These are phyloP conservation scores for Ceratocystis diversiconidia DNA, from an alignment of 2,329 filamentous ascomycete species.

Conservation along the genomic window DNA sequence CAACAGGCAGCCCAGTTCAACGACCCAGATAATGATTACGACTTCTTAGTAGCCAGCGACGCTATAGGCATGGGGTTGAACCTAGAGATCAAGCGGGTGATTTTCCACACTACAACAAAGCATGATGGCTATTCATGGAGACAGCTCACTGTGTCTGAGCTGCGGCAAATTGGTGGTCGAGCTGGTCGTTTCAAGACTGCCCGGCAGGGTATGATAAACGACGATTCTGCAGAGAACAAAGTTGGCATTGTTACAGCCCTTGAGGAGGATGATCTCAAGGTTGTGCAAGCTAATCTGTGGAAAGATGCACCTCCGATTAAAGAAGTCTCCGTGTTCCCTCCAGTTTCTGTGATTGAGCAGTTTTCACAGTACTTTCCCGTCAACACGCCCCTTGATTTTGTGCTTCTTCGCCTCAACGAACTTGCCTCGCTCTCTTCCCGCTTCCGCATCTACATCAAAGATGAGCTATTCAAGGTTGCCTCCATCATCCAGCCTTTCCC, in stretches of 20 bases:
- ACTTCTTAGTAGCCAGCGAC: constrained; percentile 84
- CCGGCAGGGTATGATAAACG: constrained; percentile 32
- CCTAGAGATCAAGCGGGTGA: constrained; percentile 74
- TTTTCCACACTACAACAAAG: constrained; percentile 70
- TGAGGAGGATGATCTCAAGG: constrained; percentile 50
- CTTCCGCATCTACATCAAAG: constrained; percentile 51
- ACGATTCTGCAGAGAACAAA: constrained; percentile 26
- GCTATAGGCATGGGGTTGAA: constrained; percentile 97
- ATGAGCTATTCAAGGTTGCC: constrained; percentile 50
- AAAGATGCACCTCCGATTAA: constrained; percentile 50
- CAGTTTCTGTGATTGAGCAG: constrained; percentile 52
- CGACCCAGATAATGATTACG: constrained; percentile 87
- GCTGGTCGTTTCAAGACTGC: constrained; percentile 76
- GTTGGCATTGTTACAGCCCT: constrained; percentile 69
- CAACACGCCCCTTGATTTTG: constrained; percentile 67
- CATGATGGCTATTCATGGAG: constrained; percentile 46
- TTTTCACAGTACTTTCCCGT: constrained; percentile 74
- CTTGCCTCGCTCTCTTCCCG: constrained; percentile 47
- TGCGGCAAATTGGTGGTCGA: constrained; percentile 90
- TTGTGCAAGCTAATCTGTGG: constrained; percentile 49
- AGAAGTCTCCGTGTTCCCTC: constrained; percentile 61
- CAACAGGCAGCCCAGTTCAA: constrained; percentile 91
- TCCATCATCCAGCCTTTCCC: constrained; percentile 60
- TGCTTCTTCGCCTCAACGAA: constrained; percentile 61
- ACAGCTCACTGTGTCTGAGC: constrained; percentile 54